phyloP scores from a whole-genome alignment of 495 filamentous ascomycete species.

The Cladorrhinum samala region DNA sequence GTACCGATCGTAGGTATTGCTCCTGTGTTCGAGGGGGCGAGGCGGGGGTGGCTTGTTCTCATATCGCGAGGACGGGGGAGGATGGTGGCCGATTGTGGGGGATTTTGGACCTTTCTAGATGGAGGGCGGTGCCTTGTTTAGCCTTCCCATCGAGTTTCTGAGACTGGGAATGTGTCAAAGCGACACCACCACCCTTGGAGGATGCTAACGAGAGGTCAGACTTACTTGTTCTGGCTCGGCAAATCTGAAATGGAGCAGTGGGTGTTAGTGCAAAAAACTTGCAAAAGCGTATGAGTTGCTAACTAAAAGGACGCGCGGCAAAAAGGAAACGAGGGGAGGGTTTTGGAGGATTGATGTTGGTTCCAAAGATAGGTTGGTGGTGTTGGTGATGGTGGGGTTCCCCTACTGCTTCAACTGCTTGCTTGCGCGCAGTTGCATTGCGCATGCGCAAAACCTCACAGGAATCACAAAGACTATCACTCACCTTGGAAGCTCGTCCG shows the following conservation, averaged over 20 bases:
- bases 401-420: neutral
- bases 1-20: conserved; percentile 14
- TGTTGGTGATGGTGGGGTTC: neutral
- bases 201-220: conserved; percentile 3
- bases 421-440: conserved; percentile 2
- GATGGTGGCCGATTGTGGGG: neutral
- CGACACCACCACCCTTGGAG: no score
- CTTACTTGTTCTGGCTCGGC: conserved; percentile 89
- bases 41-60: conserved; percentile 35
- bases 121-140: neutral
- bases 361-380: no score
- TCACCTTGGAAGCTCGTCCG: conserved; percentile 95
- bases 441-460: neutral
- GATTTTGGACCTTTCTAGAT: conserved; percentile 9
- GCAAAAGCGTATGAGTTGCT: no score
- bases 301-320: neutral
- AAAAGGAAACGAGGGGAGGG: conserved; percentile 5
- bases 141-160: neutral
- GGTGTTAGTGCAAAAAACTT: no score
- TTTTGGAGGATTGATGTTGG: conserved; percentile 7
- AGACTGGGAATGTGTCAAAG: neutral
- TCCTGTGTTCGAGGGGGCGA: conserved; percentile 25
- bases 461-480: no score
- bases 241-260: conserved; percentile 67
- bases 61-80: conserved; percentile 27